Evolutionary conservation across 257 asterid genomes (phyloP).

Genomic region (Apocynum venetum): DNA sequence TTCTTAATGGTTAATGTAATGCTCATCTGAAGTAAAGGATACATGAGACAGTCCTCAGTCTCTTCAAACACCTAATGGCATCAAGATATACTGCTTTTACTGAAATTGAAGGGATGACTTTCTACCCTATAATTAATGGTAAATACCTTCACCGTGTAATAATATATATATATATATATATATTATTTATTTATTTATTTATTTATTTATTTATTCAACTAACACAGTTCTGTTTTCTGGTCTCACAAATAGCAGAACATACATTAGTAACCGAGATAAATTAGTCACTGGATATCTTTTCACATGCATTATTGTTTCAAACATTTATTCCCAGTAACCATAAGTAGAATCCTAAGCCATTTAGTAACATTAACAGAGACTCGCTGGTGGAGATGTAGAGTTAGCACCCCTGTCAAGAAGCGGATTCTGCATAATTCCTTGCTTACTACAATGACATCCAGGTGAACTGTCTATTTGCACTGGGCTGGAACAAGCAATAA

Average conservation of each 20-base stretch:
- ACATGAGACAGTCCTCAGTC: too few species aligned
- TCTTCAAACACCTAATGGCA: too few species aligned
- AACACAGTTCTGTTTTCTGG: not conserved
- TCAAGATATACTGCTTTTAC: too few species aligned
- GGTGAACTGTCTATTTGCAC: constrained; percentile 28
- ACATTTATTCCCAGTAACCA: not conserved
- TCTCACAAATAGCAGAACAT: not conserved
- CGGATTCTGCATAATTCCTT: constrained; percentile 36
- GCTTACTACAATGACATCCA: constrained; percentile 34
- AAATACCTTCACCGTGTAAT: not conserved
- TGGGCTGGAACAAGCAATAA: constrained; percentile 16
- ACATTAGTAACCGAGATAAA: not conserved
- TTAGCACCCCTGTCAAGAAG: constrained; percentile 28
- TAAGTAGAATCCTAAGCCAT: not conserved
- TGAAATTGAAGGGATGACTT: too few species aligned
- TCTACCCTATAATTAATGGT: too few species aligned
- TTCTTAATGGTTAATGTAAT: too few species aligned
- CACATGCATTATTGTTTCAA: not conserved
- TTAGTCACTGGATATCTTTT: not conserved
- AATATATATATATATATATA: not conserved
- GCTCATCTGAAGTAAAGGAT: too few species aligned
- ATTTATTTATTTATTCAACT: not conserved
- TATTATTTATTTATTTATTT: too few species aligned
- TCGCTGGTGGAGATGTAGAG: constrained; percentile 38
- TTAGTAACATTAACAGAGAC: constrained; percentile 42